Evolutionary conservation across 2,329 filamentous ascomycete genomes (phyloP).

Genomic region (Elsinoe ampelina): DNA sequence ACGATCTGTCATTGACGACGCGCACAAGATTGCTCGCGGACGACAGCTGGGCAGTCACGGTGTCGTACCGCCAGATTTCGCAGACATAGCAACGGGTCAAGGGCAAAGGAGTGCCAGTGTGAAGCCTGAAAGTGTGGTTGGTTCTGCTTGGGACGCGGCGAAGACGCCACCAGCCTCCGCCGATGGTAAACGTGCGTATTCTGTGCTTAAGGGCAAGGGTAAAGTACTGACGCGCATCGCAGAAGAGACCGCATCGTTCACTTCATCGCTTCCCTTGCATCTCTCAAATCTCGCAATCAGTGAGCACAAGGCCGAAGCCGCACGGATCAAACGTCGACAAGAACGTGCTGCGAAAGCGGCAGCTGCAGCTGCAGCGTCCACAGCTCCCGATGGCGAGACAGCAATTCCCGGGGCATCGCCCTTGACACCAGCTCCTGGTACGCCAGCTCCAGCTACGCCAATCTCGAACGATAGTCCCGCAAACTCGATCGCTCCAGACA

Average conservation of each 20-base stretch:
- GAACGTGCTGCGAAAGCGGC: conserved; percentile 29
- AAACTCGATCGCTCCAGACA: conserved; percentile 45
- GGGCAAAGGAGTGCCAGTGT: conserved; percentile 28
- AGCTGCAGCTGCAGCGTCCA: conserved; percentile 19
- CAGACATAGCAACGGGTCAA: conserved; percentile 55
- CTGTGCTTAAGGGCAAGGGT: not conserved
- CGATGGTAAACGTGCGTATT: not conserved
- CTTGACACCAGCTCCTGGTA: conserved; percentile 22
- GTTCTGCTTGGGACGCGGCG: conserved; percentile 33
- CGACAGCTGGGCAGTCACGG: conserved; percentile 67
- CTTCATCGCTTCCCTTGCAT: conserved; percentile 37
- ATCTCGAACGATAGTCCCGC: conserved; percentile 17
- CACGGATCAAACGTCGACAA: conserved; percentile 39
- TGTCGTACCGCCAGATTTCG: conserved; percentile 65
- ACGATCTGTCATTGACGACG: conserved; percentile 67
- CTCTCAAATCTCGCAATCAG: conserved; percentile 55
- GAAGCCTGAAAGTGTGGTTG: conserved; percentile 29
- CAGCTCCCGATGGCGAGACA: conserved; percentile 21
- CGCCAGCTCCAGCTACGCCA: conserved; percentile 25
- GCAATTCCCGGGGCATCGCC: conserved; percentile 20
- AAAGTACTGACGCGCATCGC: conserved; percentile 35
- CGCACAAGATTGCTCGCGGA: conserved; percentile 58
- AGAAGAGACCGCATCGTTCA: conserved; percentile 38
- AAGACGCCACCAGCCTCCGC: conserved; percentile 9
- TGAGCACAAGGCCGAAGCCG: conserved; percentile 66